A percentile compares a stretch with the other conserved stretches of the same genome.
These are phyloP conservation scores for Tylopilus cervinicoccineus DNA, from an alignment of 768 basidiomycete species.

Conservation along the genomic window DNA sequence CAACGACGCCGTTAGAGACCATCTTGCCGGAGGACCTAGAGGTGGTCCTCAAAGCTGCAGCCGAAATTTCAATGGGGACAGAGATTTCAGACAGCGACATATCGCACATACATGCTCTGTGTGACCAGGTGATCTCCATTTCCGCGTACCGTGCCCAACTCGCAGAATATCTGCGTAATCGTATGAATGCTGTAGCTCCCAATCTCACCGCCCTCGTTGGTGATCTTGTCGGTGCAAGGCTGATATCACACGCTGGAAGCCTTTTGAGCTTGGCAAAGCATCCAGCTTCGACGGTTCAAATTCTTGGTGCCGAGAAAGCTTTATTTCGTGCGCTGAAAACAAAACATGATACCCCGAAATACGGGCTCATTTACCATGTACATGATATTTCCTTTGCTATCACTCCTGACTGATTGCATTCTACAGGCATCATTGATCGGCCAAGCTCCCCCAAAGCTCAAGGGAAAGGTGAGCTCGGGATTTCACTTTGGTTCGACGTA, in stretches of 20 bases:
- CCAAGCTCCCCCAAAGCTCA: constrained; percentile 95
- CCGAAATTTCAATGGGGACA: constrained; percentile 99
- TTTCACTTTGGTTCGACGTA: neutral
- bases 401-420: constrained; percentile 5
- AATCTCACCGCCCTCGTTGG: constrained; percentile 87
- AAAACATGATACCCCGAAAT: constrained; percentile 96
- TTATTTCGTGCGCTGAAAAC: constrained; percentile 75
- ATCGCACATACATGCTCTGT: constrained; percentile 92
- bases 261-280: constrained; percentile 69
- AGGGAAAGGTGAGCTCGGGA: constrained; percentile 71
- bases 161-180: constrained; percentile 93
- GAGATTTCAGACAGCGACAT: constrained; percentile 98
- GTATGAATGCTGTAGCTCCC: constrained; percentile 97
- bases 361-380: constrained; percentile 98
- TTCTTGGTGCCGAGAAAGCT: constrained; percentile 74
- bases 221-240: constrained; percentile 70
- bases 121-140: constrained; percentile 98
- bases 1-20: constrained; percentile 77
- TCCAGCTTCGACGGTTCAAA: constrained; percentile 76
- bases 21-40: constrained; percentile 98
- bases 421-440: constrained; percentile 88
- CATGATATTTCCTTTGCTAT: constrained; percentile 22
- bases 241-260: constrained; percentile 74
- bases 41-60: constrained; percentile 88
- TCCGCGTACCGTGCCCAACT: constrained; percentile 92